Conservation (phyloP, 2,329 filamentous ascomycete genomes). For the Claviceps purpurea region DNA sequence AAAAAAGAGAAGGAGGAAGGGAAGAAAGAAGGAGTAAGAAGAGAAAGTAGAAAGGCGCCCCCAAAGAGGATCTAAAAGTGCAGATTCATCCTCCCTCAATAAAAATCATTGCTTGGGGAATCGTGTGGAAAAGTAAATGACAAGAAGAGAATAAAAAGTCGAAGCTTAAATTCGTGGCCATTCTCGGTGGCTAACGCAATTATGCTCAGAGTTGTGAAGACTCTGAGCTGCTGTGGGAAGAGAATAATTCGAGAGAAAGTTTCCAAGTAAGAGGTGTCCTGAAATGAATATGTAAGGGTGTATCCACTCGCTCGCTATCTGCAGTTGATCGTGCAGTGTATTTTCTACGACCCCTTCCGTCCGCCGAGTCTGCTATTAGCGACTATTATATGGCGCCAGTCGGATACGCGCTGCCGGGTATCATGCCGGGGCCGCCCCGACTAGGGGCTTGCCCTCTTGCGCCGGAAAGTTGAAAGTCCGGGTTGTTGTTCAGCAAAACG, state of each 20-base stretch:
- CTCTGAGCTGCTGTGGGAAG: not conserved
- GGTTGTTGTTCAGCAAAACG: conserved; percentile 71
- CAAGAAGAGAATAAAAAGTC: not conserved
- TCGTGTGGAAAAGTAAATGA: not conserved
- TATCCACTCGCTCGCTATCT: not conserved
- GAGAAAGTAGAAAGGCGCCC: not conserved
- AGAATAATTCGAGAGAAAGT: not conserved
- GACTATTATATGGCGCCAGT: conserved; percentile 8
- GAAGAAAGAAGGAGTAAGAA: not conserved
- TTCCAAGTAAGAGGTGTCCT: not conserved
- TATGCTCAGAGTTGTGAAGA: not conserved
- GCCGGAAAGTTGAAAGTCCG: conserved; percentile 66
- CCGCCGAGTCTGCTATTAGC: too few species aligned
- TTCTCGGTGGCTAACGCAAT: not conserved
- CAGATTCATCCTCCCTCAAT: not conserved
- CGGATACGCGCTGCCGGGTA: conserved; percentile 42
- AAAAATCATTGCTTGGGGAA: not conserved
- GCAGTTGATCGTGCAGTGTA: not conserved
- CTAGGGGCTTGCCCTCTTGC: conserved; percentile 16
- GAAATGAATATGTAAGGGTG: not conserved
- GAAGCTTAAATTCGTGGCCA: not conserved
- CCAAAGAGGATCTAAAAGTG: not conserved
- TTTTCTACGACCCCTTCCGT: not conserved
- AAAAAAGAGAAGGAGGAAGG: not conserved
- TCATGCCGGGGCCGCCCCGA: conserved; percentile 28